These are phyloP conservation scores for Saccharata proteae DNA, from an alignment of 2,329 filamentous ascomycete species.

Conservation along the genomic window DNA sequence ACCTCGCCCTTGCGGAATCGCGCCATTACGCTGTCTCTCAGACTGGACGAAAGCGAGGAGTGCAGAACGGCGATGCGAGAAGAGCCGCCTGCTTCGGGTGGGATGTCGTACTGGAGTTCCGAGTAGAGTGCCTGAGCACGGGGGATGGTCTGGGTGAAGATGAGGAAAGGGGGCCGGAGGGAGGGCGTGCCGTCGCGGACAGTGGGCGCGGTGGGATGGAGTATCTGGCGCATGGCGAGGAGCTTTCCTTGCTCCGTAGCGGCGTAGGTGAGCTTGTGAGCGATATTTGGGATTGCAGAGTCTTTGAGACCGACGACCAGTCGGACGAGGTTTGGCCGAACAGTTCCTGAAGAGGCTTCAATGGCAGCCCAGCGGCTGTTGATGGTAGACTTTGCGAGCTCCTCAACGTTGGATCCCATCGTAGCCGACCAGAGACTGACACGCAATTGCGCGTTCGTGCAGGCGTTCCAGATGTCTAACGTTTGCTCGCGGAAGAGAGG, in stretches of 20 bases:
- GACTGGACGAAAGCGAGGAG: constrained; percentile 65
- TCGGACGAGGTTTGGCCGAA: constrained; percentile 49
- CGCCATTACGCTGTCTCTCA: constrained; percentile 71
- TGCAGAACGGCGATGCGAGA: constrained; percentile 82
- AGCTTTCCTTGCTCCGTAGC: constrained; percentile 91
- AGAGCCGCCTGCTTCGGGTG: constrained; percentile 71
- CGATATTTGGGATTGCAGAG: constrained; percentile 82
- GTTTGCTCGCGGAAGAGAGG: constrained; percentile 85
- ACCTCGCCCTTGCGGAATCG: constrained; percentile 84
- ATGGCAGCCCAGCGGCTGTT: constrained; percentile 23
- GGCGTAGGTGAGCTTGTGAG: constrained; percentile 79
- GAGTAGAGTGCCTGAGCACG: constrained; percentile 77
- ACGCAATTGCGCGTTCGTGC: constrained; percentile 56
- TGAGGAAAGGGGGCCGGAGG: constrained; percentile 77
- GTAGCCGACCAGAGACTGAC: constrained; percentile 91
- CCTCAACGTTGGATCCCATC: constrained; percentile 87
- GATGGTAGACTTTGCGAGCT: constrained; percentile 59
- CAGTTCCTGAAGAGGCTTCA: constrained; percentile 20
- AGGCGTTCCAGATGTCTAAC: constrained; percentile 69
- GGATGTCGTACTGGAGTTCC: constrained; percentile 90
- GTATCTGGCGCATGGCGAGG: constrained; percentile 75
- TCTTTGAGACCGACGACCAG: constrained; percentile 95
- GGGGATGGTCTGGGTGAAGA: constrained; percentile 94
- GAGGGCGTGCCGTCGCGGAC: constrained; percentile 33
- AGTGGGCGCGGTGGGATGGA: constrained; percentile 58